Evolutionary conservation across 192 early-diverging fungal genomes (phyloP), one percentile per base, ranked within the genome.

Genomic region (Dispira parvispora): DNA sequence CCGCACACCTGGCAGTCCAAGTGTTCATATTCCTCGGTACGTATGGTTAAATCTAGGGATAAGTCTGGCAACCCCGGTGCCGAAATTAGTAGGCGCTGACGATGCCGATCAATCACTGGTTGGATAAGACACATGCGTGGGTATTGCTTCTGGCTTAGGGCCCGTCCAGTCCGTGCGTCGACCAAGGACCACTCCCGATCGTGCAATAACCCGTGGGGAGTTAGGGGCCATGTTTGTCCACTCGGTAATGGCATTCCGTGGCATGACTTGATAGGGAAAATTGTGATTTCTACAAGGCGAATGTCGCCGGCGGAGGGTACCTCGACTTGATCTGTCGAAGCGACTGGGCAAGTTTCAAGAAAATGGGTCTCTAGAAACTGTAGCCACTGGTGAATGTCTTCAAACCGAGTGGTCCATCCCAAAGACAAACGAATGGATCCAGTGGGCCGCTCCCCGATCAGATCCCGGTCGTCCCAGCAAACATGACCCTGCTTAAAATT

Each of bases 211-310:
- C 84, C 84, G 38, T 74, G 75, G 12, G 61, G 52, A 2, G 71
- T 68, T 11, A 88, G 63, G 5, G 78, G 75, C 84, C 84, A 88
- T 9, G 69, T 53, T 8, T 49, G 49, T 16, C 47, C 56, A 11
- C n/a, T 8, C 18, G 68, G 65, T 12, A 82, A 75, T 67, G 62
- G 73, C 73, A 72, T 84, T 20, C 79, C 82, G 20, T 70, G 81
- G 64, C 90, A 93, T 28, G 87, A 87, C 69, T 93, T 93, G 63
- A 93, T 78, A 0, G 90, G 90, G 50, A 79, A 86, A n/a, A 85
- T 57, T 11, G 56, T 50, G 11, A 77, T 16, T 21, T 32, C 38
- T 11, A 10, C 0, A 8, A 78, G 27, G 14, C 5, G 25, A 23
- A 11, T 43, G 62, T 38, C 44, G 73, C 49, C 45, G 45, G 18